phyloP scores from a whole-genome alignment of 305 asterid genomes.

The Fraxinus platypoda region DNA sequence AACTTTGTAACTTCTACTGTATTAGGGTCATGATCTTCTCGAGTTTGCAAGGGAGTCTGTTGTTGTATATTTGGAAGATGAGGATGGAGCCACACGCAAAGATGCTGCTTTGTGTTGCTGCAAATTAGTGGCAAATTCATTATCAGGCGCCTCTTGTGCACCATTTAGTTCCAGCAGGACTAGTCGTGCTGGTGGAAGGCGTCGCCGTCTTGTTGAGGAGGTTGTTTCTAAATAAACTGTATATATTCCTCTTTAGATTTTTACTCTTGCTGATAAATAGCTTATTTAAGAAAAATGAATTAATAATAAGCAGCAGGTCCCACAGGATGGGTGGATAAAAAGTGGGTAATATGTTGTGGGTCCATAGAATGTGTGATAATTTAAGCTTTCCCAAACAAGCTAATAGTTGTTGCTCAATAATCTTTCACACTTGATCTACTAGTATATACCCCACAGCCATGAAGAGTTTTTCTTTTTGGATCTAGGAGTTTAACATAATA shows the following conservation, averaged over 20 bases:
- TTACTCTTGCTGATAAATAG: slow-evolving; percentile 8
- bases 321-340: not conserved
- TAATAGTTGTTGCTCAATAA: slow-evolving; percentile 2
- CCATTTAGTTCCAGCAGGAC: slow-evolving; percentile 78
- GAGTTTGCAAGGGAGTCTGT: slow-evolving; percentile 92
- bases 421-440: not conserved
- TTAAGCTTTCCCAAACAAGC: not conserved
- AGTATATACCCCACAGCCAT: not conserved
- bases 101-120: slow-evolving; percentile 99
- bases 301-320: not conserved
- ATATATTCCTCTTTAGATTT: not conserved
- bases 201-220: slow-evolving; percentile 95
- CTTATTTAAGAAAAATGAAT: not conserved
- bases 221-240: slow-evolving; percentile 37
- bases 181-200: slow-evolving; percentile 81
- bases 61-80: slow-evolving; percentile 86
- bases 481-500: not conserved
- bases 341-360: not conserved
- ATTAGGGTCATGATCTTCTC: slow-evolving; percentile 95
- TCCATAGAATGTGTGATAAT: not conserved
- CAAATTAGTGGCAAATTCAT: slow-evolving; percentile 80
- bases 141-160: slow-evolving; percentile 58
- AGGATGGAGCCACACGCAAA: slow-evolving; percentile 90
- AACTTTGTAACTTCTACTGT: slow-evolving; percentile 23
- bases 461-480: not conserved